Percentiles rank a stretch among this genome's conserved stretches.
phyloP scores from a whole-genome alignment of 176 grass and related monocot species.

The Puya raimondii region DNA sequence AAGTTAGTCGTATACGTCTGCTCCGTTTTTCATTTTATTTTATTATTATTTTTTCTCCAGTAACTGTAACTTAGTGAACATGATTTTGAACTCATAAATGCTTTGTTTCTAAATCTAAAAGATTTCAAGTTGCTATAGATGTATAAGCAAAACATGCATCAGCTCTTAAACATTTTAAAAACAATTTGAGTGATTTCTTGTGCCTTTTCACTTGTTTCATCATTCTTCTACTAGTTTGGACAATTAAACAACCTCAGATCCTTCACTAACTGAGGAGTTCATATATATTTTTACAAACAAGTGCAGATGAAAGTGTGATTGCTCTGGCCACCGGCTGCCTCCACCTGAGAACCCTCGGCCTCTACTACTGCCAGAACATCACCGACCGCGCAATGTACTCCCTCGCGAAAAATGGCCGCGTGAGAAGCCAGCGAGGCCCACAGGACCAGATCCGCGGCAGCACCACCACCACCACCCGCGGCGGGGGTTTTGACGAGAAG shows the following conservation, averaged over 20 bases:
- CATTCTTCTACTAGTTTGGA: too few relatives aligned
- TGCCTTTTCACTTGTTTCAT: too few relatives aligned
- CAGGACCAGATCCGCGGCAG: constrained; percentile 22
- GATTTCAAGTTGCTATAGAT: too few relatives aligned
- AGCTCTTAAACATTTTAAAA: too few relatives aligned
- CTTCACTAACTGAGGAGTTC: neutral
- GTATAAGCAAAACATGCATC: too few relatives aligned
- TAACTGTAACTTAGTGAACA: too few relatives aligned
- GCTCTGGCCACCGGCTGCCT: constrained; percentile 54
- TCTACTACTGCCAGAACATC: constrained; percentile 94
- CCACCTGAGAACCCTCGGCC: constrained; percentile 50
- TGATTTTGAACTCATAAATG: too few relatives aligned
- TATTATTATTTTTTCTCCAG: too few relatives aligned
- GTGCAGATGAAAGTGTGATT: constrained; percentile 69
- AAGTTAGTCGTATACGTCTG: too few relatives aligned
- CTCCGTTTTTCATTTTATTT: too few relatives aligned
- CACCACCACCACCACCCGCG: neutral
- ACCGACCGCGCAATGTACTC: constrained; percentile 87
- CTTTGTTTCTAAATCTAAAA: too few relatives aligned
- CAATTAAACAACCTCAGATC: neutral
- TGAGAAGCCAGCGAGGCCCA: constrained; percentile 34
- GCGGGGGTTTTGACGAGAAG: neutral
- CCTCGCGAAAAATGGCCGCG: constrained; percentile 40
- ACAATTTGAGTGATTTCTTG: too few relatives aligned
- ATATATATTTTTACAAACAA: neutral